These are phyloP conservation scores for Margaritispora aquatica DNA, from an alignment of 495 filamentous ascomycete genomes.

Conservation along the genomic window DNA sequence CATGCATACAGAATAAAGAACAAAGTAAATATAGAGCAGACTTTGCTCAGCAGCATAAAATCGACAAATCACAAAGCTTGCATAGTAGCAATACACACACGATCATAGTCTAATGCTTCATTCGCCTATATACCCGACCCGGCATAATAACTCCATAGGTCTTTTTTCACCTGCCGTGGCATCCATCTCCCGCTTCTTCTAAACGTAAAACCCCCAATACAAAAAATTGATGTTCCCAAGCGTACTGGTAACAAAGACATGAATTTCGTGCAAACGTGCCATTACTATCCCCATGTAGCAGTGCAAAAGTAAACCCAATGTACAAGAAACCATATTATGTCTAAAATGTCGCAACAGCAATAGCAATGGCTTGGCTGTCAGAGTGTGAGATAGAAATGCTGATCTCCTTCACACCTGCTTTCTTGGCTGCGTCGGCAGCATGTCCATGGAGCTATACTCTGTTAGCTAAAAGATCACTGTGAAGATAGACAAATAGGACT, in stretches of 20 bases:
- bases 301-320: not conserved
- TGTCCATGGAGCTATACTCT: conserved; percentile 68
- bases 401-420: conserved; percentile 78
- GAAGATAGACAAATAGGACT: conserved; percentile 28
- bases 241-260: not conserved
- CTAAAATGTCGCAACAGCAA: conserved; percentile 77
- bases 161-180: not conserved
- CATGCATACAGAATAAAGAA: too few relatives aligned
- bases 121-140: not conserved
- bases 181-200: not conserved
- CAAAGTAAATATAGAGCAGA: too few relatives aligned
- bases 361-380: conserved; percentile 84
- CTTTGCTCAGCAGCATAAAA: too few relatives aligned
- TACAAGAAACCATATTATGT: not conserved
- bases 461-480: conserved; percentile 16
- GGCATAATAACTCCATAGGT: not conserved
- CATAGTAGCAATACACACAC: too few relatives aligned
- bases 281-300: not conserved
- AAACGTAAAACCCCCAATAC: not conserved
- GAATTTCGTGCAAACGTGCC: not conserved
- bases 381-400: conserved; percentile 93
- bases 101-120: not conserved
- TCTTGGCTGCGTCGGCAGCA: conserved; percentile 71
- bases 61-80: too few relatives aligned
- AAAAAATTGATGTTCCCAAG: not conserved